Evolutionary conservation across 1,284 basidiomycete species (phyloP), one percentile per base, ranked within the genome.

Genomic region (Puccinia novopanici): DNA sequence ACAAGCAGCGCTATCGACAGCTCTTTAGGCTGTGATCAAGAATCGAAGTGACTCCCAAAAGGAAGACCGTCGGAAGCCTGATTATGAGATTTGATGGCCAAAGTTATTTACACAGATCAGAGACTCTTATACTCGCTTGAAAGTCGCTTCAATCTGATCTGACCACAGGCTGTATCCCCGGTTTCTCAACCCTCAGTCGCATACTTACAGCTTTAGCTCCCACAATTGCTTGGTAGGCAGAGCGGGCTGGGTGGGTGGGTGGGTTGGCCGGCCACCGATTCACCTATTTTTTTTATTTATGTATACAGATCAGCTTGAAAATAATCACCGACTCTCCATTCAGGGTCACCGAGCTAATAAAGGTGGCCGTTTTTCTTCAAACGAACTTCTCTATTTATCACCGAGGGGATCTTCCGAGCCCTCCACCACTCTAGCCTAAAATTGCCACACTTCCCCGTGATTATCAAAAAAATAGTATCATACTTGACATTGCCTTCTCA

Each of bases 101-200:
- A 54, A n/a, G n/a, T n/a, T n/a, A n/a, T 54, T 19, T 22, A 19
- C 22, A 57, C 55, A 24, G n/a, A n/a, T n/a, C n/a, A n/a, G n/a
- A n/a, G n/a, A n/a, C n/a, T n/a, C n/a, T n/a, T n/a, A n/a, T 24
- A 57, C 55, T 57, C 55, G 55, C 55, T 57, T 57, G 55, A 57
- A 57, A 57, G 55, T 57, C 27, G 24, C 24, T 27, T 30, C 24
- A 27, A 57, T 57, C 27, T 57, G 55, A 57, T 57, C 55, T 57
- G 55, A 30, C n/a, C 55, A 57, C 45, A 8, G 55, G 55, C 55
- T 57, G 19, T 57, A 52, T 52, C 50, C 55, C 6, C n/a, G 24
- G 24, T 6, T 57, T 6, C 27, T 9, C 6, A 10, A 52, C 10
- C 12, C 4, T 52, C 17, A 8, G 19, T 12, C 9, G 4, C 42